Evolutionary conservation across 139 green algal species (phyloP).

Genomic region (Coelastrella sp.): DNA sequence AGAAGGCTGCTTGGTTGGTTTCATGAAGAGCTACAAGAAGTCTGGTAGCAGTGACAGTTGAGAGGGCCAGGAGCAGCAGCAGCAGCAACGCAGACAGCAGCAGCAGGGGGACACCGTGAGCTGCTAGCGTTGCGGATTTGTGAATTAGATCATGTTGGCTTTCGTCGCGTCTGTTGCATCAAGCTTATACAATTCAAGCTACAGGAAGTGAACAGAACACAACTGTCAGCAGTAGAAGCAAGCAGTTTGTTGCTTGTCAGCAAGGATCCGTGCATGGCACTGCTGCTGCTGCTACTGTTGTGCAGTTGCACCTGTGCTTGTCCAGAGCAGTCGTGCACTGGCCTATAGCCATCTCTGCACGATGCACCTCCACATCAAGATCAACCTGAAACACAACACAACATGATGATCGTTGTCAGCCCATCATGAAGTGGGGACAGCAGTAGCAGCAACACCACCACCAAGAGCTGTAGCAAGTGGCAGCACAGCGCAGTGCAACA

Average conservation of each 20-base stretch:
- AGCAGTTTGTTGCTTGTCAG: background rate
- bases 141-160: too few relatives aligned
- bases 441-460: background rate
- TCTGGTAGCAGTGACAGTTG: background rate
- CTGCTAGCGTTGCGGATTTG: too few relatives aligned
- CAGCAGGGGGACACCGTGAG: too few relatives aligned
- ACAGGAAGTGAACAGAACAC: too few relatives aligned
- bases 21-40: slow-evolving; percentile 53
- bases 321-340: slow-evolving; percentile 9
- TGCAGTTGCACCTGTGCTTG: slow-evolving; percentile 10
- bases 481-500: too few relatives aligned
- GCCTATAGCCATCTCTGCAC: slow-evolving; percentile 31
- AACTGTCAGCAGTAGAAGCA: too few relatives aligned
- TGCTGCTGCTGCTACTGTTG: background rate
- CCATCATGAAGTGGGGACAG: too few relatives aligned
- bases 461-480: background rate
- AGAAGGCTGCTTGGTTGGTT: slow-evolving; percentile 40
- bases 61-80: background rate
- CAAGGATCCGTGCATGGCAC: background rate
- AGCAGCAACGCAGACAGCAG: slow-evolving; percentile 3
- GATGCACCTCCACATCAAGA: slow-evolving; percentile 43
- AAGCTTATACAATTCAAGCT: too few relatives aligned
- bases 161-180: too few relatives aligned
- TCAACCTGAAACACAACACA: slow-evolving; percentile 1
- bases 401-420: background rate